A percentile compares a stretch with the other conserved stretches of the same genome.
Conservation (phyloP, 805 yeast species). For the Yamadazyma sp. region DNA sequence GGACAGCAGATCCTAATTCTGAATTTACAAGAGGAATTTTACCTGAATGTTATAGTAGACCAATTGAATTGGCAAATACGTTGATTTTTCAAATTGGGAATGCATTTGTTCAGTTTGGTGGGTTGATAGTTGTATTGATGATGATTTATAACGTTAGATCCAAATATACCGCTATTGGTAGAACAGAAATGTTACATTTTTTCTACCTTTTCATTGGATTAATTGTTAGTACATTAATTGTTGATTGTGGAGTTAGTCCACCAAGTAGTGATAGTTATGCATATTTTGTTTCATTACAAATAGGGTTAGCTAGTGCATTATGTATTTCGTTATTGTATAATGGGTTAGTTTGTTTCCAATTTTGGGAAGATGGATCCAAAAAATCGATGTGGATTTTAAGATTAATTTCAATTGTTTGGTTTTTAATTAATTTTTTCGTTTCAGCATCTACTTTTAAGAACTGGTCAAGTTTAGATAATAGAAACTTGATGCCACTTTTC, state of each 20-base stretch:
- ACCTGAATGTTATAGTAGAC: slow-evolving; percentile 79
- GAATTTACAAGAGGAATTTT: slow-evolving; percentile 56
- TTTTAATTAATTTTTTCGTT: slow-evolving; percentile 62
- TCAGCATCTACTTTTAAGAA: slow-evolving; percentile 68
- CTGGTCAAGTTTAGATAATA: slow-evolving; percentile 45
- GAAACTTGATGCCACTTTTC: slow-evolving; percentile 66
- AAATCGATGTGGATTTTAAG: slow-evolving; percentile 59
- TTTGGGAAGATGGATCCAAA: slow-evolving; percentile 92
- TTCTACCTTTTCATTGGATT: slow-evolving; percentile 59
- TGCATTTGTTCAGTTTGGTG: slow-evolving; percentile 79
- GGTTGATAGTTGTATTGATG: slow-evolving; percentile 60
- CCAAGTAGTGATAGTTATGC: slow-evolving; percentile 75
- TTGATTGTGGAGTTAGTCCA: slow-evolving; percentile 91
- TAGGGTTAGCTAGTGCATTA: slow-evolving; percentile 68
- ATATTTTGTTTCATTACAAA: slow-evolving; percentile 79
- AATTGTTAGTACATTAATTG: slow-evolving; percentile 65
- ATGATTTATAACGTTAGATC: slow-evolving; percentile 74
- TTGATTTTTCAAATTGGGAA: slow-evolving; percentile 86
- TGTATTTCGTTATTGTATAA: slow-evolving; percentile 68
- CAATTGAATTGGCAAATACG: slow-evolving; percentile 87
- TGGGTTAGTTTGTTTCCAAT: slow-evolving; percentile 80
- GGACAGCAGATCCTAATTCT: slow-evolving; percentile 39
- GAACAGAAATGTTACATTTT: slow-evolving; percentile 78
- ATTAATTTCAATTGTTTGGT: slow-evolving; percentile 51
- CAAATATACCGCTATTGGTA: slow-evolving; percentile 93